Evolutionary conservation across 2,329 filamentous ascomycete genomes (phyloP).

Genomic region (Calcarisporium arbuscula): DNA sequence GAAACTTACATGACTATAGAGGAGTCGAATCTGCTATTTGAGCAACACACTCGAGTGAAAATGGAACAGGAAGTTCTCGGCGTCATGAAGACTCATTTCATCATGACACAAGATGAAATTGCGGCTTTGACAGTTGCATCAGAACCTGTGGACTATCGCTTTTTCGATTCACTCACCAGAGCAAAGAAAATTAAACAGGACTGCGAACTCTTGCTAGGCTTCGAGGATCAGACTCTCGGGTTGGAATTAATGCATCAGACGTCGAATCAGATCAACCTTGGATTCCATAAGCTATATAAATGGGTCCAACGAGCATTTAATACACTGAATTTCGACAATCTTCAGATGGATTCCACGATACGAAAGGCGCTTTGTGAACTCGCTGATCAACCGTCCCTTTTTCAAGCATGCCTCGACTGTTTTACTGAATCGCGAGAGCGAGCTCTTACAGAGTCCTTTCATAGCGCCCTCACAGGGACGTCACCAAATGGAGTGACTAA

Average conservation of each 20-base stretch:
- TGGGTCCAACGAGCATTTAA: conserved; percentile 96
- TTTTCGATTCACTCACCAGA: conserved; percentile 70
- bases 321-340: conserved; percentile 85
- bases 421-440: conserved; percentile 88
- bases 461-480: conserved; percentile 75
- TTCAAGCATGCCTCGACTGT: conserved; percentile 88
- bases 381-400: conserved; percentile 81
- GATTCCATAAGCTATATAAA: conserved; percentile 91
- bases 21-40: conserved; percentile 68
- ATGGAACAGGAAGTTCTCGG: conserved; percentile 71
- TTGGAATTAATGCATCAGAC: conserved; percentile 88
- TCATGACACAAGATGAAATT: conserved; percentile 75
- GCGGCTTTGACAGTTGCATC: conserved; percentile 68
- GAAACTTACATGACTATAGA: conserved; percentile 69
- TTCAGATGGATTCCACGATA: conserved; percentile 81
- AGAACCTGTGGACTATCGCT: conserved; percentile 77
- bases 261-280: conserved; percentile 77
- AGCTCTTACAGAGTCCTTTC: conserved; percentile 82
- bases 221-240: conserved; percentile 82
- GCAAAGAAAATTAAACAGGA: conserved; percentile 85
- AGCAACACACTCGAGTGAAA: conserved; percentile 67
- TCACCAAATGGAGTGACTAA: conserved; percentile 52
- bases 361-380: conserved; percentile 78
- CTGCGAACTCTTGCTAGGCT: conserved; percentile 81
- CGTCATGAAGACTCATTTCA: conserved; percentile 75